Base-by-base conservation (phyloP, 441 rosid species). In the Populus trichocarpa region DNA sequence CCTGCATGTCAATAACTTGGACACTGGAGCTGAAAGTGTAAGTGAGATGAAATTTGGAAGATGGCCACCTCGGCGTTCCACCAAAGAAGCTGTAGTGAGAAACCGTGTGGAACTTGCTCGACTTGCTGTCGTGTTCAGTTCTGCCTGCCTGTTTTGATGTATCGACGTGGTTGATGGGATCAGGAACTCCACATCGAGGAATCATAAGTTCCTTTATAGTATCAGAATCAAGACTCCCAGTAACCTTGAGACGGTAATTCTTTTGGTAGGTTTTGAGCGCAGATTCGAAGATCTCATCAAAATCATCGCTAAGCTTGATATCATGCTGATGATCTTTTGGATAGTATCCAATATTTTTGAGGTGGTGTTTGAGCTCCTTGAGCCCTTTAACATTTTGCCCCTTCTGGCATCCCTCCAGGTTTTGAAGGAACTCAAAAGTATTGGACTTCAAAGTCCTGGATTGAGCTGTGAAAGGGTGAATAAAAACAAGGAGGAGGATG, bases 251-350 rank as follows among this genome's bases (percentile, higher is more conserved):
- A 32, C 57, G 71, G 71, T 82, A 81, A 70, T 71, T 80, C n/a
- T 42, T 25, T 32, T 85, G 86, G 79, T 85, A 85, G 9, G 78
- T 81, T 70, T 42, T 72, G 64, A 87, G 6, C 2, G 88, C 87
- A 2, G 76, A 69, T 57, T 82, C 82, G 23, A 85, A 71, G 1
- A 38, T 5, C 5, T 82, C 75, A 50, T 86, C 87, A 67, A 85
- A 86, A 23, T 74, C 80, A 25, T 87, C 75, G 6, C 82, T 83
- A 12, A 75, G 77, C 12, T 11, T 50, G 5, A 1, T 12, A 3
- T 10, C 35, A 32, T 11, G 1, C 2, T 25, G 38, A 6, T 5
- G 25, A 26, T 53, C 38, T 9, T 26, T 73, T 35, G 53, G 69
- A 23, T 42, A 74, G 80, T 76, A 77, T 25, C 74, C 75, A 16